Conservation (phyloP, 2,329 filamentous ascomycete species). For the Arthroderma sp. region DNA sequence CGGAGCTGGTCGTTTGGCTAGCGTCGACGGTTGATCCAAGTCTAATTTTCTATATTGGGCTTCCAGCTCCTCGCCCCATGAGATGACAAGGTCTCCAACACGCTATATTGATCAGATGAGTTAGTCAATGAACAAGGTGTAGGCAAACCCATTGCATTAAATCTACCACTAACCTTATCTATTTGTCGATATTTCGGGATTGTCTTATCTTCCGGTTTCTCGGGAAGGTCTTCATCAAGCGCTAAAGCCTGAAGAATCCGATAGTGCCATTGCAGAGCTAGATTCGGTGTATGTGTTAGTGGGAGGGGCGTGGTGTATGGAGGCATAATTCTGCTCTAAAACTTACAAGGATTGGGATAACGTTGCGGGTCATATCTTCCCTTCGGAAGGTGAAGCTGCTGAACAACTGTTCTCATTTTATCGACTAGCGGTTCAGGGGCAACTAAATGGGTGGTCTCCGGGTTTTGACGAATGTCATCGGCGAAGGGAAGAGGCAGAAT, state of each 20-base stretch:
- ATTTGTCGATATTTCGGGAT: constrained; percentile 77
- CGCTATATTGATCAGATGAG: constrained; percentile 31
- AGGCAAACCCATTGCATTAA: background rate
- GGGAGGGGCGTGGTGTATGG: background rate
- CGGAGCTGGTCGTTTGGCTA: constrained; percentile 33
- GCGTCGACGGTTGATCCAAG: constrained; percentile 27
- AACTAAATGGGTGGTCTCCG: constrained; percentile 44
- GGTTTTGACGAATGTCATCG: constrained; percentile 70
- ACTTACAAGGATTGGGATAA: constrained; percentile 65
- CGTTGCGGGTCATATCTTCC: constrained; percentile 69
- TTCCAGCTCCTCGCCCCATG: constrained; percentile 61
- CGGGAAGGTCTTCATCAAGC: constrained; percentile 78
- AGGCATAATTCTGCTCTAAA: background rate
- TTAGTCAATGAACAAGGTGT: background rate
- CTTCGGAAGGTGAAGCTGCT: constrained; percentile 79
- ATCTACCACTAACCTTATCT: constrained; percentile 44
- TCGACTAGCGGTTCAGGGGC: constrained; percentile 62
- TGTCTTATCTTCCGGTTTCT: constrained; percentile 62
- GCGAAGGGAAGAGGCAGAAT: constrained; percentile 75
- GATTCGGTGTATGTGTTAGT: background rate
- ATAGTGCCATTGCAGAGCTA: constrained; percentile 89
- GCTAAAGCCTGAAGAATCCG: constrained; percentile 82
- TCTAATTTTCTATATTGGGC: constrained; percentile 39
- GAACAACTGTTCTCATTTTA: constrained; percentile 66
- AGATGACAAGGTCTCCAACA: constrained; percentile 61